These are phyloP conservation scores for Dentipellis sp. DNA, from an alignment of 768 basidiomycete species.

Conservation along the genomic window DNA sequence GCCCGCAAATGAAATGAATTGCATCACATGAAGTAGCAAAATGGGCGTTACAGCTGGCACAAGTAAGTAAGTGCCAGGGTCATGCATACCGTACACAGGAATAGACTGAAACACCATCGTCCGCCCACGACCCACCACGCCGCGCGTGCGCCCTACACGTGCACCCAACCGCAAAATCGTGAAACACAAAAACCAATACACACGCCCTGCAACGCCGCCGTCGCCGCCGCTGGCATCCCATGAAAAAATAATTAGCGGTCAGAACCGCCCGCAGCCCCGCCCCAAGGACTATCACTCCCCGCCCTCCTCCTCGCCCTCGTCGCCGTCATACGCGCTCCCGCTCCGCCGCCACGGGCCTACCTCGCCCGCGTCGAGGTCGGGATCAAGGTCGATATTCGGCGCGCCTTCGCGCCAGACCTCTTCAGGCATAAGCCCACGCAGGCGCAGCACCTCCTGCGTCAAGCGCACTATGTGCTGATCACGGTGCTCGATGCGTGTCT, in stretches of 20 bases:
- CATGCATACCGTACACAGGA: too few species aligned
- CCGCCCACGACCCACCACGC: too few species aligned
- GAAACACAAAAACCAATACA: too few species aligned
- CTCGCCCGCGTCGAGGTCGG: constrained; percentile 52
- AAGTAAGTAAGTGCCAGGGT: too few species aligned
- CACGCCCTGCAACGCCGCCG: not conserved
- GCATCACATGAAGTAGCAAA: too few species aligned
- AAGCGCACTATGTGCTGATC: constrained; percentile 69
- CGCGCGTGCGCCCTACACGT: too few species aligned
- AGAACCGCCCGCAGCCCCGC: not conserved
- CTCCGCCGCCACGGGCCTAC: constrained; percentile 16
- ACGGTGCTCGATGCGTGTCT: constrained; percentile 66
- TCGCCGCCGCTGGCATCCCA: not conserved
- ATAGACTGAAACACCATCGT: too few species aligned
- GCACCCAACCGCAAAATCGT: too few species aligned
- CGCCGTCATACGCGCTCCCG: constrained; percentile 11
- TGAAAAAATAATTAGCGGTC: too few species aligned
- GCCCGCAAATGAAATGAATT: too few species aligned
- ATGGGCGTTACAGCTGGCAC: too few species aligned
- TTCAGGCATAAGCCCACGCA: constrained; percentile 33
- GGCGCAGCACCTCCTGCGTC: constrained; percentile 53
- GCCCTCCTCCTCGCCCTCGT: constrained; percentile 10
- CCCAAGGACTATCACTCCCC: constrained; percentile 3
- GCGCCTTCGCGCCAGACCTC: constrained; percentile 25
- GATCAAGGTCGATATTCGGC: constrained; percentile 40